Base-by-base conservation (phyloP, 345 rosid species). In the Euphorbia tirucalli region DNA sequence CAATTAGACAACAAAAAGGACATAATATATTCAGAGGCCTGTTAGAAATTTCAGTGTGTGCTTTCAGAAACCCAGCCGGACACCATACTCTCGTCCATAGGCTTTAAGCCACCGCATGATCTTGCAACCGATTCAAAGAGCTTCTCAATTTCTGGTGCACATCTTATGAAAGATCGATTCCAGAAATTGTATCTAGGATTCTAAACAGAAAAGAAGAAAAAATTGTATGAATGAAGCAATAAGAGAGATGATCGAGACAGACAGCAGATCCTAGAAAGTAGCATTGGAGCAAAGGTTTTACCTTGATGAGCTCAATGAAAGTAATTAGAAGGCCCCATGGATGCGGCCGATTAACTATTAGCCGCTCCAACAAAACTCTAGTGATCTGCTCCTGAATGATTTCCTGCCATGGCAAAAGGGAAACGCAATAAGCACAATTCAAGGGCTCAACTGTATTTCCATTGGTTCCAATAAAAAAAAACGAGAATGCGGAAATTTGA, bases 261-360 rank as follows among this genome's bases (percentile, higher is more conserved):
- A 7, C 16, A 52, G 24, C 28, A 43, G 8, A 63, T 62, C 21
- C 15, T 3, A 9, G 19, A n/a, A 41, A 41, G 14, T 46, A 16
- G 3, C 1, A 46, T 46, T 3, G 16, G 14, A 46, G 52, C 19
- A 15, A 31, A 3, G 21, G 24, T 0, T 25, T 9, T 75, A 89
- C 96, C 96, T 89, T 96, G 77, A 96, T 96, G 64, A 96, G 95
- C 85, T 96, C 98, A 11, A 96, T 96, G 86, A 96, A 96, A 15
- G 99, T 90, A 66, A 96, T 96, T 65, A 96, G 93, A 55, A 96
- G 97, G 39, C 99, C 99, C 99, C 99, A 96, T 0, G 99, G 99
- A 77, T 96, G 99, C 24, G 99, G 99, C 64, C 93, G 80, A 66
- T 88, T 93, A 30, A 93, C 99, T 39, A 93, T 91, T 8, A 96